Evolutionary conservation across 2,329 filamentous ascomycete genomes (phyloP), one percentile per base, ranked within the genome.

Genomic region (Phyllosticta citrichinensis): DNA sequence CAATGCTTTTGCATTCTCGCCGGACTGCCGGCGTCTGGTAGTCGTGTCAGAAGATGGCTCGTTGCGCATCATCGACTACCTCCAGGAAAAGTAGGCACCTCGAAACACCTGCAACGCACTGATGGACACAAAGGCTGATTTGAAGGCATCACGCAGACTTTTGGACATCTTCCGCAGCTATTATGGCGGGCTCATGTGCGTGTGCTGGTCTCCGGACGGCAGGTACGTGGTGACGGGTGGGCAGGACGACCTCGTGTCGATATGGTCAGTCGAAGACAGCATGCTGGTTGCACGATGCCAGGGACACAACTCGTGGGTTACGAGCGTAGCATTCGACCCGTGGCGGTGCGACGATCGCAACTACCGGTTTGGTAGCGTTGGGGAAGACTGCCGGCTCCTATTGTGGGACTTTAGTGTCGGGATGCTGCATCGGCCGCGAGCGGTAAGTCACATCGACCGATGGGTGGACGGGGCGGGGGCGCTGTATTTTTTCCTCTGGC

Each of bases 391-490:
- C 68, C 83, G 91, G 62, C 78, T 99, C 19, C 84, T 96, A 62
- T 79, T 99, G 12, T 99, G 94, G 94, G 94, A 99, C 77, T 99
- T 99, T 72, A 96, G 87, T 66, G 91, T 96, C 52, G 91, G 91
- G 67, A 97, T 97, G 93, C 80, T 99, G 68, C 89, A 95, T 74
- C 83, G 92, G 63, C 93, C 94, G 20, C 93, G 93, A 76, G 87
- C 84, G 66, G 88, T 91, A 77, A 70, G 88, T 27, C 35, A 25
- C n/a, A 30, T 35, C 40, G 40, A 17, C 40, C 40, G 17, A 47
- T 19, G 17, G 40, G n/a, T 4, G 40, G n/a, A n/a, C 5, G 40
- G 40, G 2, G 40, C 40, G 40, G 40, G 40, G 40, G 6, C 6
- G 14, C 17, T n/a, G 8, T 19, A n/a, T 47, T 47, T 17, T 40